These are phyloP conservation scores for Terana coerulea DNA, from an alignment of 768 basidiomycete genomes.

Conservation along the genomic window DNA sequence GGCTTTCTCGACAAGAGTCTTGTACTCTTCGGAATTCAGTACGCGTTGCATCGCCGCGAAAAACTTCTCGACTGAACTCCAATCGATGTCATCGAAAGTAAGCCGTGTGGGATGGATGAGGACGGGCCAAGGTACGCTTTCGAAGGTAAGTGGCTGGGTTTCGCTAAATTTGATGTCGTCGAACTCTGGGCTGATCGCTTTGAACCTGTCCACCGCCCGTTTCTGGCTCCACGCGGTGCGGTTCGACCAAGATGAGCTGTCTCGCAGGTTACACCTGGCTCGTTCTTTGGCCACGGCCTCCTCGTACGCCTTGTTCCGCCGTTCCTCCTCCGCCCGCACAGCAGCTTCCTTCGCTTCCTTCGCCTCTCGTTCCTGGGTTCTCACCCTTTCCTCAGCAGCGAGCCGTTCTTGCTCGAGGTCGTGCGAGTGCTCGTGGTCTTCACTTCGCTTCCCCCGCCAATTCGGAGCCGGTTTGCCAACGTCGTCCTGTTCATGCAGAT, in stretches of 20 bases:
- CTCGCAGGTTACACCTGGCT: not conserved
- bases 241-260: not conserved
- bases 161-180: conserved; percentile 3
- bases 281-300: not conserved
- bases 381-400: too few species aligned
- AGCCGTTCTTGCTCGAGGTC: too few species aligned
- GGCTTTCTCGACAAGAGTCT: conserved; percentile 61
- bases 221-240: not conserved
- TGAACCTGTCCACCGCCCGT: not conserved
- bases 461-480: too few species aligned
- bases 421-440: too few species aligned
- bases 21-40: conserved; percentile 56
- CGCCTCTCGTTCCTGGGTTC: too few species aligned
- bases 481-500: not conserved
- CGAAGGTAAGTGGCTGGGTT: conserved; percentile 5
- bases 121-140: conserved; percentile 1
- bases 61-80: conserved; percentile 1
- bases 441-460: too few species aligned
- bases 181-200: not conserved
- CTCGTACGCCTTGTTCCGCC: too few species aligned
- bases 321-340: too few species aligned
- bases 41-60: conserved; percentile 27
- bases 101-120: not conserved
- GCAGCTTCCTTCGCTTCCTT: too few species aligned
- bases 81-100: not conserved